Base-by-base conservation (phyloP, 2,329 filamentous ascomycete species). In the Colletotrichum sojae region DNA sequence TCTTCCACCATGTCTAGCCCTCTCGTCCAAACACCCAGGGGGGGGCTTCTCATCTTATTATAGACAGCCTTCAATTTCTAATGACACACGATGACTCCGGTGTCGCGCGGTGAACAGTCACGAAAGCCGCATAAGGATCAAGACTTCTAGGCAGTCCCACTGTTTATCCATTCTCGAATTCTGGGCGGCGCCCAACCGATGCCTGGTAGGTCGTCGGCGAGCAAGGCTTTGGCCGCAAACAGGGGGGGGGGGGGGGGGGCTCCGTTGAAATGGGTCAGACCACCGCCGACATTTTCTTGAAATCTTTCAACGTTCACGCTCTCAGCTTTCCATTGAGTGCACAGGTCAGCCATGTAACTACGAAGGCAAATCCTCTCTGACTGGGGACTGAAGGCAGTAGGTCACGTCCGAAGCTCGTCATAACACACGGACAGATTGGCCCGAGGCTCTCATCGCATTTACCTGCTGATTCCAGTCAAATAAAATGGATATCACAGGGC, bases 21-120 rank as follows among this genome's bases (percentile, higher is more conserved):
- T 46, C 16, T 2, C 5, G 1, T 25, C 22, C 4, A 5, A 25
- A 18, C 5, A 18, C 6, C 12, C 2, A 12, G 16, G 25, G n/a
- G 3, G 10, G 20, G 40, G 9, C 8, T 6, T 4, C 48, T 13
- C 39, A 6, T 25, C 36, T 58, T 54, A 65, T 54, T 64, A 10
- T 2, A 15, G 0, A 3, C 13, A 5, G 15, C 18, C 5, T 0
- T 12, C 3, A n/a, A 16, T n/a, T 22, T 6, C n/a, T 2, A 0
- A 9, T 45, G 22, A 25, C 49, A 25, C 31, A 27, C 22, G 4
- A 22, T 22, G 25, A 4, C 31, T 60, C 62, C 66, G 43, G 55
- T 66, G 13, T 56, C 66, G 55, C 66, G 36, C 66, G 66, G 49
- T 27, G 5, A 69, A 18, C 5, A 2, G 52, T 27, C n/a, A 8